Evolutionary conservation across 768 basidiomycete genomes (phyloP).

Genomic region (Pisolithus marmoratus): DNA sequence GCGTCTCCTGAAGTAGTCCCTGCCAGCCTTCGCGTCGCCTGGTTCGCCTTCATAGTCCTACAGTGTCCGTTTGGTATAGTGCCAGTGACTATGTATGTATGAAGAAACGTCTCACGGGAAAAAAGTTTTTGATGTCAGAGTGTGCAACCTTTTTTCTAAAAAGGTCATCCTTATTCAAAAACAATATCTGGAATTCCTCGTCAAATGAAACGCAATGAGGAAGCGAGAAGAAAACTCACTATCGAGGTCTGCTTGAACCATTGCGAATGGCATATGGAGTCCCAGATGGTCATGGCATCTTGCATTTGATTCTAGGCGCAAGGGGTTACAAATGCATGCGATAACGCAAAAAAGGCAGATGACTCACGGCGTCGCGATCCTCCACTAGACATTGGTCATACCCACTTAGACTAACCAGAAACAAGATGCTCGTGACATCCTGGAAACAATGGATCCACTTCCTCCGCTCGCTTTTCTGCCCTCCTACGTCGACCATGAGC

Average conservation of each 20-base stretch:
- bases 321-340: conserved; percentile 1
- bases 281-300: conserved; percentile 98
- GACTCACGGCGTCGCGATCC: conserved; percentile 80
- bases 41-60: conserved; percentile 83
- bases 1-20: conserved; percentile 86
- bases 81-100: no score
- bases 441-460: conserved; percentile 97
- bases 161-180: conserved; percentile 95
- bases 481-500: conserved; percentile 92
- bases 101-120: conserved; percentile 54
- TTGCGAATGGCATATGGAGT: conserved; percentile 95
- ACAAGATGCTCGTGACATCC: conserved; percentile 89
- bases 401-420: conserved; percentile 85
- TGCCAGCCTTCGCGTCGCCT: conserved; percentile 66
- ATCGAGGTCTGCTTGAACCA: conserved; percentile 96
- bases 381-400: conserved; percentile 94
- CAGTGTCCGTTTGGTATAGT: neutral
- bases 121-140: conserved; percentile 85
- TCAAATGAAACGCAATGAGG: neutral
- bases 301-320: conserved; percentile 88
- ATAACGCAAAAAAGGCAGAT: neutral
- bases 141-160: conserved; percentile 76
- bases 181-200: conserved; percentile 60
- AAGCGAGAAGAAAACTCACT: conserved; percentile 38
- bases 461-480: conserved; percentile 88